Evolutionary conservation across 352 stramenopile species (phyloP).

Genomic region (Phytophthora rubi): DNA sequence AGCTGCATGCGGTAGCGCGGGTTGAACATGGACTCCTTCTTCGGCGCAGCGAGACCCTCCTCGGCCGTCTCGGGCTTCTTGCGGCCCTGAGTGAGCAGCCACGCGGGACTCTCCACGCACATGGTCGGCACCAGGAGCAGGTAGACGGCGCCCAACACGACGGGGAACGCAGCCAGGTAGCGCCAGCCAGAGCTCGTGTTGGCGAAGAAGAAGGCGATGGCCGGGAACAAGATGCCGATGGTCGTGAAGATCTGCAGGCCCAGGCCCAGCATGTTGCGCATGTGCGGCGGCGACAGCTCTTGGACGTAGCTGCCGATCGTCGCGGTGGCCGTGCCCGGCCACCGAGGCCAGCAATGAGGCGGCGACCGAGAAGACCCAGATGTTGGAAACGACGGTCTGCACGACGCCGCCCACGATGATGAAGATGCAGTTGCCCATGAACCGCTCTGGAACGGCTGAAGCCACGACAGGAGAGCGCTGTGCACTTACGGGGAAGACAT

Average conservation of each 20-base stretch:
- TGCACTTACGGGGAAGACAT: no score
- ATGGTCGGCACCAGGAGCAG: slow-evolving; percentile 11
- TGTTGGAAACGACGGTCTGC: background rate
- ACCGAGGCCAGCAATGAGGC: slow-evolving; percentile 39
- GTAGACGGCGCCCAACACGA: slow-evolving; percentile 12
- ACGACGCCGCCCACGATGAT: no score
- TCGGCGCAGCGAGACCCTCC: background rate
- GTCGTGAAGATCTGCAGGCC: slow-evolving; percentile 23
- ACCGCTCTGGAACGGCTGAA: no score
- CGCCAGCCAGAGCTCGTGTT: slow-evolving; percentile 19
- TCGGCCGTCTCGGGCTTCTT: background rate
- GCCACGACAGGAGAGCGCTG: no score
- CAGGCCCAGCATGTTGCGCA: no score
- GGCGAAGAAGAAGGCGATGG: slow-evolving; percentile 16
- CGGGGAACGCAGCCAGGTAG: slow-evolving; percentile 24
- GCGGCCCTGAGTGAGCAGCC: slow-evolving; percentile 31
- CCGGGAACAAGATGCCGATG: slow-evolving; percentile 13
- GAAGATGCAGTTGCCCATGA: no score
- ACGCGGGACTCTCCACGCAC: slow-evolving; percentile 21
- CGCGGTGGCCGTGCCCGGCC: slow-evolving; percentile 26
- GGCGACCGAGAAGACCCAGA: slow-evolving; percentile 35
- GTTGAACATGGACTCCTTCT: no score
- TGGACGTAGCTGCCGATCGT: slow-evolving; percentile 27
- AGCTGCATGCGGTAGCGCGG: no score
- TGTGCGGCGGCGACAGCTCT: no score